phyloP scores from a whole-genome alignment of 202 grass and related monocot species.

The Carex arenaria region DNA sequence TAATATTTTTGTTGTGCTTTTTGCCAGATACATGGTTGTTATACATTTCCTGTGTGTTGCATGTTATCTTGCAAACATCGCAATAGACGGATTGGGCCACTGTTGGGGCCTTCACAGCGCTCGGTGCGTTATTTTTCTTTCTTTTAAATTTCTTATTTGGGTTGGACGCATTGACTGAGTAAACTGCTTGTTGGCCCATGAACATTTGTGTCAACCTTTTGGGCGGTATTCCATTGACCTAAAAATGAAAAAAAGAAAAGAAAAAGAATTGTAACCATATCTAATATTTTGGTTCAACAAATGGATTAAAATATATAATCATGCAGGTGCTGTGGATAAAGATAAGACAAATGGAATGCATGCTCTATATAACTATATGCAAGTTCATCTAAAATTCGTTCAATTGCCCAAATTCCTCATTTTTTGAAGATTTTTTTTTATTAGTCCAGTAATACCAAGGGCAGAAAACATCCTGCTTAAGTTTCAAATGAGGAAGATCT shows the following conservation, averaged over 20 bases:
- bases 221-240: slow-evolving; percentile 1
- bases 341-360: background rate
- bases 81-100: slow-evolving; percentile 26
- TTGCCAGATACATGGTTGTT: slow-evolving; percentile 32
- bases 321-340: background rate
- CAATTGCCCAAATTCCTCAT: background rate
- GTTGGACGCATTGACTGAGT: background rate
- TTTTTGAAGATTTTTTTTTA: background rate
- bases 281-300: background rate
- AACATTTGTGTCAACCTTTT: background rate
- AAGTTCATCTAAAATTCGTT: background rate
- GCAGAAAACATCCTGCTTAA: background rate
- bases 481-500: background rate
- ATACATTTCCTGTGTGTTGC: slow-evolving; percentile 30
- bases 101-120: background rate
- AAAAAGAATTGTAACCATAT: background rate
- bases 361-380: background rate
- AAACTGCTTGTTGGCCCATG: background rate
- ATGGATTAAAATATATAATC: background rate
- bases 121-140: background rate
- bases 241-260: background rate
- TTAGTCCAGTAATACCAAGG: background rate
- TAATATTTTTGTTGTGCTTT: slow-evolving; percentile 29
- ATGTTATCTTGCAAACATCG: slow-evolving; percentile 30
- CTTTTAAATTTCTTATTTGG: background rate